Percentiles rank a stretch among this genome's conserved stretches.
phyloP scores from a whole-genome alignment of 345 rosid genomes.

The Stellera chamaejasme region DNA sequence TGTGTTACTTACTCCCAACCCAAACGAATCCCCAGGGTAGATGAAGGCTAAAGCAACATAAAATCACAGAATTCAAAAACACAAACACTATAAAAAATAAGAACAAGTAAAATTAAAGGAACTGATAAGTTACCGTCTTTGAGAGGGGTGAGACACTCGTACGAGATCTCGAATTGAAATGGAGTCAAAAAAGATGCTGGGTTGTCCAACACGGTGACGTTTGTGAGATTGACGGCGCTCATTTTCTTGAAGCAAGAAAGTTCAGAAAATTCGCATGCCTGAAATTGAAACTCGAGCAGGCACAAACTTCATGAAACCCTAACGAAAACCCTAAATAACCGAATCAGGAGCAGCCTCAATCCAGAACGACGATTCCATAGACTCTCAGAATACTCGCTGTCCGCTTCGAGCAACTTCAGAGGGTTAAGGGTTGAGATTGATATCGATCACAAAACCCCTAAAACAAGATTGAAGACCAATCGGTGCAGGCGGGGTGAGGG shows the following conservation, averaged over 20 bases:
- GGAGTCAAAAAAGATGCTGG: constrained; percentile 84
- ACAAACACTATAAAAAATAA: neutral
- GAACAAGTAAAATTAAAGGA: neutral
- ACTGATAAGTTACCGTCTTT: constrained; percentile 59
- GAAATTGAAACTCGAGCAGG: constrained; percentile 20
- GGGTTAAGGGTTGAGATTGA: too few relatives aligned
- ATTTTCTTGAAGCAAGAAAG: constrained; percentile 23
- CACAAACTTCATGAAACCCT: constrained; percentile 17
- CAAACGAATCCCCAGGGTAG: neutral
- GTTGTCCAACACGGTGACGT: constrained; percentile 84
- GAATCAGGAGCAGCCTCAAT: neutral
- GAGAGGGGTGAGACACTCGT: constrained; percentile 92
- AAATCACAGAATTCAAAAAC: neutral
- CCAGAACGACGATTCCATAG: neutral
- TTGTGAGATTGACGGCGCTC: constrained; percentile 93
- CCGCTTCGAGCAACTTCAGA: too few relatives aligned
- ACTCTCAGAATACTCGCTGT: neutral
- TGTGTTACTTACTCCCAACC: neutral
- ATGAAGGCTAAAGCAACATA: neutral
- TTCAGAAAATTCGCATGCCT: neutral
- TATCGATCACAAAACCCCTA: neutral
- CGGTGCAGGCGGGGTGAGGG: neutral
- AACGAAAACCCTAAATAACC: constrained; percentile 3
- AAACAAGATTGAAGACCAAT: neutral
- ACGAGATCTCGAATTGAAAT: constrained; percentile 95